phyloP scores from a whole-genome alignment of 2,329 filamentous ascomycete genomes.

The Cytospora chrysosperma region DNA sequence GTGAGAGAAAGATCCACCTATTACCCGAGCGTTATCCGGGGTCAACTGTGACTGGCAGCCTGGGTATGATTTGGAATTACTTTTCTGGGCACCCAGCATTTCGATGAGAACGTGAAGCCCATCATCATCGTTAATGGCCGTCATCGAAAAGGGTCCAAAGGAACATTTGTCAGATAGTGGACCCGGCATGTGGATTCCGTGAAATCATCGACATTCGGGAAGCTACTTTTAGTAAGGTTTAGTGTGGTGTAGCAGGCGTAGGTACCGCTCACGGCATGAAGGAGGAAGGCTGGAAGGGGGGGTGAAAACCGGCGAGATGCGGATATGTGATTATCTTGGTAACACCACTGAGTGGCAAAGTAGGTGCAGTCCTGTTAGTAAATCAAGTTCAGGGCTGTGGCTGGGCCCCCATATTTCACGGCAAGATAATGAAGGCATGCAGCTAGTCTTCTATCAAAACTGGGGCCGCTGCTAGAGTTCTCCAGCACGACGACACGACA shows the following conservation, averaged over 20 bases:
- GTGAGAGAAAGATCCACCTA: not conserved
- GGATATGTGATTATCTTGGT: not conserved
- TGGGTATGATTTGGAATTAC: constrained; percentile 6
- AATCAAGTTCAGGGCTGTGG: not conserved
- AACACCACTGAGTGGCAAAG: not conserved
- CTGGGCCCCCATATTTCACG: not conserved
- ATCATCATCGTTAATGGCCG: not conserved
- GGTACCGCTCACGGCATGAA: not conserved
- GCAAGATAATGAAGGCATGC: not conserved
- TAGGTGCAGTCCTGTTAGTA: not conserved
- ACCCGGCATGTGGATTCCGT: not conserved
- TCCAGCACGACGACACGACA: no score
- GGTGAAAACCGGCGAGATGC: not conserved
- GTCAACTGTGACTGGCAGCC: not conserved
- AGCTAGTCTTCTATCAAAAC: not conserved
- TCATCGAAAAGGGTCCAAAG: not conserved
- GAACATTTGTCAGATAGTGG: constrained; percentile 12
- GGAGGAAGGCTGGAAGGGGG: not conserved
- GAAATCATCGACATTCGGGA: not conserved
- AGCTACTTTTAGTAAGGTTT: no score
- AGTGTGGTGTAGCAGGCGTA: not conserved
- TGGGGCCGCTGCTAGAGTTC: not conserved
- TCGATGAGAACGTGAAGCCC: not conserved
- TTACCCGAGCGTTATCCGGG: not conserved
- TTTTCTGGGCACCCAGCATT: not conserved